These are phyloP conservation scores for Saxophila tyrrhenica DNA, from an alignment of 495 filamentous ascomycete species.

Conservation along the genomic window DNA sequence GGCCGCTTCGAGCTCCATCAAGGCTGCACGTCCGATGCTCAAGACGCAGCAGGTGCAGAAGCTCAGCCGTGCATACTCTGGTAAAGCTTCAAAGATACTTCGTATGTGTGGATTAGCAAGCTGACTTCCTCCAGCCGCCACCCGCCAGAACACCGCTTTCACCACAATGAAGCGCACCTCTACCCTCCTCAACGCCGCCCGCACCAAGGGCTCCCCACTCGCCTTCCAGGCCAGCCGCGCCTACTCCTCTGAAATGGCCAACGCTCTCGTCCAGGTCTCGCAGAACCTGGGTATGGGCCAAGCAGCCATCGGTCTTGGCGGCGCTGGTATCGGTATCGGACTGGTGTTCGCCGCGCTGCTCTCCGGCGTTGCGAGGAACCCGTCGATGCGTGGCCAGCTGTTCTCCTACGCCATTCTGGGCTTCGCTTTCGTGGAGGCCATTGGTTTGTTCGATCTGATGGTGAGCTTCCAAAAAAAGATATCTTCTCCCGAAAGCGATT, in stretches of 20 bases:
- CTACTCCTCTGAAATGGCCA: conserved; percentile 24
- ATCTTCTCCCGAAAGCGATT: background rate
- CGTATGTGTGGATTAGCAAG: background rate
- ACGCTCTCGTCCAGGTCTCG: conserved; percentile 22
- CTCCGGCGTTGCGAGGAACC: conserved; percentile 77
- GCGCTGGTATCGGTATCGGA: conserved; percentile 56
- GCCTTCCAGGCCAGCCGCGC: conserved; percentile 16
- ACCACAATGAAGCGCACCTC: conserved; percentile 20
- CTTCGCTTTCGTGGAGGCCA: conserved; percentile 90
- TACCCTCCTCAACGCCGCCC: conserved; percentile 15
- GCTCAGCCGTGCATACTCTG: conserved; percentile 19
- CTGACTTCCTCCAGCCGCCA: conserved; percentile 6
- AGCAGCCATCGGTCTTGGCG: conserved; percentile 78
- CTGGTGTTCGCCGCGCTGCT: conserved; percentile 85
- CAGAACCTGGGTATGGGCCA: conserved; percentile 39
- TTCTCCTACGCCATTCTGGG: conserved; percentile 90
- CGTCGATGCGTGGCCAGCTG: conserved; percentile 65
- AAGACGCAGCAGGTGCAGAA: conserved; percentile 18
- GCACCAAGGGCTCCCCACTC: conserved; percentile 12
- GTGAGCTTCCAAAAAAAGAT: conserved; percentile 25
- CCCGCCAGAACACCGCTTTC: conserved; percentile 19
- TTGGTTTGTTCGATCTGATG: conserved; percentile 88
- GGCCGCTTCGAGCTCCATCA: conserved; percentile 19
- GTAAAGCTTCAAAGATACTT: background rate
- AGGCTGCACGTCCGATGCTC: conserved; percentile 21